Base-by-base conservation (phyloP, 768 basidiomycete species). In the Mycena sanguinolenta region DNA sequence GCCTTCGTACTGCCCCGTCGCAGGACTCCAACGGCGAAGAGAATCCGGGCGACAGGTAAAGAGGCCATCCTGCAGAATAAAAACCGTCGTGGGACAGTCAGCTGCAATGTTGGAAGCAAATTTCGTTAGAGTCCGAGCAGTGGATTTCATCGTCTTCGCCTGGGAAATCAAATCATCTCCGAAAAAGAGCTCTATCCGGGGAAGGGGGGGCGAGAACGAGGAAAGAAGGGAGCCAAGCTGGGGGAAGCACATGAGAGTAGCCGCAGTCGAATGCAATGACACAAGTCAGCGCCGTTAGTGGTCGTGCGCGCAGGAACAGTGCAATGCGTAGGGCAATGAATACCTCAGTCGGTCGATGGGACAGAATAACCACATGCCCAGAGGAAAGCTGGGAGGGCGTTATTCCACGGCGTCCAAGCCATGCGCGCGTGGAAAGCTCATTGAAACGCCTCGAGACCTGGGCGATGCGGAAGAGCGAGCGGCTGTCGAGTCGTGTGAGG, bases 381-480 rank as follows among this genome's bases (percentile, higher is more conserved):
- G 57, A 39, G 1, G 55, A 63, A 4, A 63, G 34, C 36, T 64
- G 57, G 16, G 49, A 59, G 8, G 52, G 32, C 13, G 36, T 64
- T 9, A 70, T 61, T 34, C 66, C 66, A 49, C 65, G 59, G 1
- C 57, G 44, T 10, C 49, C 28, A 9, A 70, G 63, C 58, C 58
- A 64, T 2, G 7, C 39, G 19, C 63, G 62, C 6, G 64, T 65
- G 25, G 70, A 60, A 19, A 71, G 32, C 54, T 65, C 65, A 54
- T 71, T 61, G 60, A 71, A 71, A n/a, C 58, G 70, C 21, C 36
- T 27, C 5, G 70, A 65, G 1, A 71, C 70, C 23, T 42, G 59
- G 1, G 70, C 70, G 16, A 71, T 42, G 19, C 38, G 28, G 25
- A 58, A 62, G 23, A 71, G 42, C 13, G 69, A 55, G 12, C 60